phyloP scores from a whole-genome alignment of 192 early-diverging fungal species.

The Spizellomyces sp. region DNA sequence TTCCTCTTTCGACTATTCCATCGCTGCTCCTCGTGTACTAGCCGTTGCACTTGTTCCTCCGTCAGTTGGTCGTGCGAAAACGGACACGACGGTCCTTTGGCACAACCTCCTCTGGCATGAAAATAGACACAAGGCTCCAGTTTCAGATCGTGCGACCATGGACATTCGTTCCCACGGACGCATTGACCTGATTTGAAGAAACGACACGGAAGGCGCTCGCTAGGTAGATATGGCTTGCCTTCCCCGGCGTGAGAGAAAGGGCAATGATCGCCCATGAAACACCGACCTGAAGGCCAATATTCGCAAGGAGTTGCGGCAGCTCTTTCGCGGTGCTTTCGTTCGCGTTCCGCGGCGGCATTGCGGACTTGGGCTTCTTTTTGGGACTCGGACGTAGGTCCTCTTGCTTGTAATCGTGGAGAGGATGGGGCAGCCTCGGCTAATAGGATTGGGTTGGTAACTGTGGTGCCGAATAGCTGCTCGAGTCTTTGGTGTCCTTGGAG shows the following conservation, averaged over 20 bases:
- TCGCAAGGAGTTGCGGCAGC: slow-evolving; percentile 18
- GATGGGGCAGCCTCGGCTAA: neutral
- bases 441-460: neutral
- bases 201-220: slow-evolving; percentile 21
- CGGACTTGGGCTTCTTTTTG: neutral
- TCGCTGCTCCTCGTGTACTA: slow-evolving; percentile 28
- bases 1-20: slow-evolving; percentile 8
- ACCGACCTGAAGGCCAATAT: slow-evolving; percentile 15
- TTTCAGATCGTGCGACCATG: slow-evolving; percentile 34
- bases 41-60: slow-evolving; percentile 19
- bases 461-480: neutral
- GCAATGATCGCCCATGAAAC: slow-evolving; percentile 17
- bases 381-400: too few species aligned
- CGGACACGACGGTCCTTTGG: slow-evolving; percentile 31
- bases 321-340: neutral
- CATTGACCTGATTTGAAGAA: slow-evolving; percentile 34
- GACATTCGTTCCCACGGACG: slow-evolving; percentile 19
- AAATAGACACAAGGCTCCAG: slow-evolving; percentile 30
- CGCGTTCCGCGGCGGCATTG: neutral
- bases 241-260: slow-evolving; percentile 31
- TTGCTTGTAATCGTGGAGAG: too few species aligned
- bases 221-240: slow-evolving; percentile 9
- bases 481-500: neutral
- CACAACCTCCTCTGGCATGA: slow-evolving; percentile 35
- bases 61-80: slow-evolving; percentile 40